Percentiles rank a stretch among this genome's conserved stretches.
Evolutionary conservation across 2,329 filamentous ascomycete genomes (phyloP).

Genomic region (Passalora sequoiae): DNA sequence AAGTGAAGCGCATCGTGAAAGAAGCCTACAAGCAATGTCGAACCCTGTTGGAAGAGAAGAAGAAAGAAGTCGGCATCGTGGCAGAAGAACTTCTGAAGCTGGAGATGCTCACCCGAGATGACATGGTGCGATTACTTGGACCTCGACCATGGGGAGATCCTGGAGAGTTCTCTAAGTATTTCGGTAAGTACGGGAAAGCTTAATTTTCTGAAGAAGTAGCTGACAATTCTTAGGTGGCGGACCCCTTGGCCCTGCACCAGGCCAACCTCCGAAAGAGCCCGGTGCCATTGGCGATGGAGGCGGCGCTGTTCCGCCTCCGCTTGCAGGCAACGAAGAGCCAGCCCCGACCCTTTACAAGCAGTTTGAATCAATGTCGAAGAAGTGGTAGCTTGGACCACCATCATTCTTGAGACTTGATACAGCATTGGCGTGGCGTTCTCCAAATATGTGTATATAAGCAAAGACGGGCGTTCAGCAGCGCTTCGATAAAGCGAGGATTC

Average conservation of each 20-base stretch:
- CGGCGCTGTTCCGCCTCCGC: conserved; percentile 21
- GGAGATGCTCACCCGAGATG: conserved; percentile 85
- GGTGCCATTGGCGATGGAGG: conserved; percentile 15
- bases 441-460: no score
- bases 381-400: no score
- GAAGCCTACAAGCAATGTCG: conserved; percentile 89
- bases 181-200: no score
- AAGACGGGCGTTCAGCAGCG: no score
- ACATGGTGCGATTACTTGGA: conserved; percentile 84
- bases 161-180: conserved; percentile 93
- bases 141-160: conserved; percentile 77
- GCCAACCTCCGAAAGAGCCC: conserved; percentile 11
- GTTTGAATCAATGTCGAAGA: conserved; percentile 18
- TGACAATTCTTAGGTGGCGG: no score
- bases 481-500: no score
- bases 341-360: conserved; percentile 28
- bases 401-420: no score
- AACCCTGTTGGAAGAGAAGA: conserved; percentile 76
- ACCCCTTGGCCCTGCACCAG: conserved; percentile 15
- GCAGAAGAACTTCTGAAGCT: conserved; percentile 90
- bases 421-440: no score
- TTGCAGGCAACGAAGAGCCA: conserved; percentile 20
- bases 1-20: conserved; percentile 87
- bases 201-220: no score
- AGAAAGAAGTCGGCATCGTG: conserved; percentile 78